A percentile compares a stretch with the other conserved stretches of the same genome.
These are phyloP conservation scores for Sicyos baderoa DNA, from an alignment of 306 rosid genomes.

Conservation along the genomic window DNA sequence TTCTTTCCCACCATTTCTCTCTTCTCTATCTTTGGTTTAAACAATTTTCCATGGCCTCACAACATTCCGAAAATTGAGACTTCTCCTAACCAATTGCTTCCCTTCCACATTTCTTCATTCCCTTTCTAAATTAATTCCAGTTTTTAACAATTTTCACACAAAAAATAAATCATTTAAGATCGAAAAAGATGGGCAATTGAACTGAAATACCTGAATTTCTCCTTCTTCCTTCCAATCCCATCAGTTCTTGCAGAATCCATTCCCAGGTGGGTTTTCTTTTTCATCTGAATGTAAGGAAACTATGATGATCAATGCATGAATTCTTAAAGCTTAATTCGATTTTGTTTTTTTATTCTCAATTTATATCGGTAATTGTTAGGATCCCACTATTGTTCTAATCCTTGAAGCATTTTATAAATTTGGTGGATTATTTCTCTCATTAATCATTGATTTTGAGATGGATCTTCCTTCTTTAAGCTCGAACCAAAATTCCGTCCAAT, in stretches of 20 bases:
- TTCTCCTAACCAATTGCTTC: slow-evolving; percentile 8
- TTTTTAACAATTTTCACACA: neutral
- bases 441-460: no score
- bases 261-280: neutral
- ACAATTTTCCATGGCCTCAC: slow-evolving; percentile 4
- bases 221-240: neutral
- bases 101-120: slow-evolving; percentile 12
- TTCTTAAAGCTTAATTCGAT: no score
- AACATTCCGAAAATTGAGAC: slow-evolving; percentile 1
- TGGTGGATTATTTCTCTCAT: no score
- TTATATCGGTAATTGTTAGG: no score
- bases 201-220: slow-evolving; percentile 4
- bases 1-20: neutral
- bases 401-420: no score
- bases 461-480: no score
- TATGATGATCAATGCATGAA: neutral
- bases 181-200: neutral
- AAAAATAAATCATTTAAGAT: neutral
- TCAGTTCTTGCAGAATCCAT: neutral
- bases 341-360: no score
- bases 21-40: neutral
- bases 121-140: neutral
- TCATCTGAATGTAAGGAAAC: neutral
- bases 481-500: no score
- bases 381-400: no score